These are phyloP conservation scores for Camellia japonica DNA, from an alignment of 148 eudicot genomes.

Conservation along the genomic window DNA sequence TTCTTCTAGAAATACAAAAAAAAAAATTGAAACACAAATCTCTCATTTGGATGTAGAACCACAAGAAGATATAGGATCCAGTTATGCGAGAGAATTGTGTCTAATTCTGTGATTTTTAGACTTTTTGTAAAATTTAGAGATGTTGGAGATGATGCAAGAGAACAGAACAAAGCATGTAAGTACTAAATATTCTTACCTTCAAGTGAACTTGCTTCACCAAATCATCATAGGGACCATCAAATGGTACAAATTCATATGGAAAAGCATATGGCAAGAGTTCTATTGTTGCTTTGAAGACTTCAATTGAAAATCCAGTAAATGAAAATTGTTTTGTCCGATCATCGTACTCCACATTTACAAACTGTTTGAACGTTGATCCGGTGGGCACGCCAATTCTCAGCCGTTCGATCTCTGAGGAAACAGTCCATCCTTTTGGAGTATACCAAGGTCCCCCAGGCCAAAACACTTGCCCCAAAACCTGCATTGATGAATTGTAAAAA, in stretches of 20 bases:
- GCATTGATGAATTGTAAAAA: slow-evolving; percentile 9
- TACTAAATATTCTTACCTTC: slow-evolving; percentile 1
- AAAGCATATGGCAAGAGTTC: slow-evolving; percentile 5
- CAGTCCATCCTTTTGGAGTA: slow-evolving; percentile 21
- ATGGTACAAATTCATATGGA: slow-evolving; percentile 18
- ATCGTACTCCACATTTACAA: slow-evolving; percentile 16
- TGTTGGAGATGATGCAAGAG: too few species aligned
- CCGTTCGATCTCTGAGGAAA: slow-evolving; percentile 4
- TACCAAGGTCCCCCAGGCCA: slow-evolving; percentile 20
- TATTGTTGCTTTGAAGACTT: slow-evolving; percentile 16
- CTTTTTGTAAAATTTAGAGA: too few species aligned
- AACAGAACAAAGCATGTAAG: too few species aligned
- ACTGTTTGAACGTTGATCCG: slow-evolving; percentile 5
- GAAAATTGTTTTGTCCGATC: neutral
- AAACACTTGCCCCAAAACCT: slow-evolving; percentile 8
- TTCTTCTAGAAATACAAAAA: too few species aligned
- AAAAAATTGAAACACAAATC: too few species aligned
- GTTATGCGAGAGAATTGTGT: too few species aligned
- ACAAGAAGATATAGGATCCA: too few species aligned
- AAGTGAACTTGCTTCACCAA: slow-evolving; percentile 17
- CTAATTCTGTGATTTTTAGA: too few species aligned
- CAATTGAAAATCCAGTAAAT: slow-evolving; percentile 20
- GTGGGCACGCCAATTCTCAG: slow-evolving; percentile 28
- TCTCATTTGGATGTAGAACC: too few species aligned
- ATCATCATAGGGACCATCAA: slow-evolving; percentile 12